Conservation (phyloP, 305 asterid genomes). For the Plantago coronopus region DNA sequence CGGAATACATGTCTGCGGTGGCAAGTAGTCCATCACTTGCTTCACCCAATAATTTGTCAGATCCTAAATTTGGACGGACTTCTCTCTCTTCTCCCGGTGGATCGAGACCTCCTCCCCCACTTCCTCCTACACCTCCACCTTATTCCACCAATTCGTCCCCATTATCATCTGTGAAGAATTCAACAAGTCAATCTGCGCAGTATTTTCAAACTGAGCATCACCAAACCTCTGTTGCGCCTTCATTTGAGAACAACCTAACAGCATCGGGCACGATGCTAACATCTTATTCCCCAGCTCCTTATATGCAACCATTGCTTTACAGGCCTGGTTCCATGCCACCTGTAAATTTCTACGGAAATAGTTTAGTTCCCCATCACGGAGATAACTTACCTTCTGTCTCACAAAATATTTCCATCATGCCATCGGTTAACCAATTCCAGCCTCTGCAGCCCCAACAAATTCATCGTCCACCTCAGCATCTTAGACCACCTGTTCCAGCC, state of each 20-base stretch:
- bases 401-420: conserved; percentile 45
- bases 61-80: conserved; percentile 50
- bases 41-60: conserved; percentile 42
- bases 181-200: conserved; percentile 49
- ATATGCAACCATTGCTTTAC: conserved; percentile 52
- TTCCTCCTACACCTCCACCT: conserved; percentile 82
- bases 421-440: conserved; percentile 63
- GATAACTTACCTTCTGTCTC: conserved; percentile 48
- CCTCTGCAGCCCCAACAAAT: conserved; percentile 84
- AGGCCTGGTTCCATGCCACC: conserved; percentile 58
- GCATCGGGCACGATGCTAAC: conserved; percentile 47
- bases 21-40: conserved; percentile 36
- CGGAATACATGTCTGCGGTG: conserved; percentile 44
- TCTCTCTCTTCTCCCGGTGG: conserved; percentile 59
- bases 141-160: conserved; percentile 45
- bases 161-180: conserved; percentile 38
- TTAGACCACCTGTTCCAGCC: conserved; percentile 64
- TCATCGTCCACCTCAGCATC: conserved; percentile 76
- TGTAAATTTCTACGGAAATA: conserved; percentile 48
- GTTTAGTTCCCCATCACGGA: conserved; percentile 49
- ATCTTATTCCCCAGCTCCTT: conserved; percentile 50
- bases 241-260: conserved; percentile 38
- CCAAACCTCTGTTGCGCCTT: conserved; percentile 35
- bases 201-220: conserved; percentile 60
- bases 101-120: conserved; percentile 82